A percentile compares a stretch with the other conserved stretches of the same genome.
These are phyloP conservation scores for Purpureocillium lavendulum DNA, from an alignment of 2,329 filamentous ascomycete species.

Conservation along the genomic window DNA sequence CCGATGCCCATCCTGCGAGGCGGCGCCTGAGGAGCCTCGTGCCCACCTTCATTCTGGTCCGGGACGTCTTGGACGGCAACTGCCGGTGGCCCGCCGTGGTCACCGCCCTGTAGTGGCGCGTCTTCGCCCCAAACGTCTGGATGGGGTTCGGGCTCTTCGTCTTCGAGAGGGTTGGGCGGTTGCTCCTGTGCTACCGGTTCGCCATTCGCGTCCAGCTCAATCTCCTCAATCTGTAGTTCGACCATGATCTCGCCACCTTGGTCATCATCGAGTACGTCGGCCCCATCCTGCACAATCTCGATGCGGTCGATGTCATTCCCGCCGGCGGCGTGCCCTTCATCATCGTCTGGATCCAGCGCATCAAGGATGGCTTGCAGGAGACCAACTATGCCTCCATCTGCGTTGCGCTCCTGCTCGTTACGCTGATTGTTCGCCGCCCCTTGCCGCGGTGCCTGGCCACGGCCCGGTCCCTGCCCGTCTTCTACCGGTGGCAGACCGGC, in stretches of 20 bases:
- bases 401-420: slow-evolving; percentile 10
- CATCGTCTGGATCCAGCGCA: slow-evolving; percentile 25
- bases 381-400: slow-evolving; percentile 23
- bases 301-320: slow-evolving; percentile 10
- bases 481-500: slow-evolving; percentile 27
- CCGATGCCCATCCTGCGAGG: slow-evolving; percentile 24
- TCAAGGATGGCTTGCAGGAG: slow-evolving; percentile 28
- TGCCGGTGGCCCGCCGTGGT: neutral
- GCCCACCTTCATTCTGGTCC: slow-evolving; percentile 13
- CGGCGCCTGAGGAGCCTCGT: slow-evolving; percentile 25
- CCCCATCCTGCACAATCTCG: slow-evolving; percentile 8
- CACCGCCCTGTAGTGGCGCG: no score
- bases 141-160: slow-evolving; percentile 1
- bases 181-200: slow-evolving; percentile 8
- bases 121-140: no score
- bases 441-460: slow-evolving; percentile 3
- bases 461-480: slow-evolving; percentile 9
- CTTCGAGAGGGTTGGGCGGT: slow-evolving; percentile 1
- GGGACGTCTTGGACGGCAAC: slow-evolving; percentile 1
- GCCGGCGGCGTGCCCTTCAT: slow-evolving; percentile 12
- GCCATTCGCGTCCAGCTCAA: slow-evolving; percentile 29
- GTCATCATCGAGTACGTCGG: slow-evolving; percentile 11
- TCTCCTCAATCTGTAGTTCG: slow-evolving; percentile 20
- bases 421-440: slow-evolving; percentile 11
- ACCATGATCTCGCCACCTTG: slow-evolving; percentile 8